phyloP scores from a whole-genome alignment of 352 stramenopile genomes.

The Pythium pyrilobum region DNA sequence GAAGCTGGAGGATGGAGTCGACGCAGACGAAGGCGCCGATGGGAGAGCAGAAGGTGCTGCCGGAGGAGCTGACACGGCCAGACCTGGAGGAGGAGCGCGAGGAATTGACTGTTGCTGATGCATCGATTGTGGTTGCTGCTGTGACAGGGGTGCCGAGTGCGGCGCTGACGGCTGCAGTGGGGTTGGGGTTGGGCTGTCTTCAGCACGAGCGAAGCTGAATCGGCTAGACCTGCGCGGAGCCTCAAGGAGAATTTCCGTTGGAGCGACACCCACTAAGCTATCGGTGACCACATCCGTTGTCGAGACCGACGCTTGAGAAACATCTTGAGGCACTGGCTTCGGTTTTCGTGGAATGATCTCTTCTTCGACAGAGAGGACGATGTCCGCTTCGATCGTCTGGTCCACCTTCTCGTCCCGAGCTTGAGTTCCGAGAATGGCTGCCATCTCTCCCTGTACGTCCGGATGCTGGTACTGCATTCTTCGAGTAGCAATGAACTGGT shows the following conservation, averaged over 20 bases:
- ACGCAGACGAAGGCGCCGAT: neutral
- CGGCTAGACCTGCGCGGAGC: constrained; percentile 31
- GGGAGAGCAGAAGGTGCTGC: neutral
- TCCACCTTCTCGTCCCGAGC: constrained; percentile 47
- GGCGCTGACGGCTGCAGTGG: neutral
- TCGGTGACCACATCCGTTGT: no score
- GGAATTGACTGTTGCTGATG: neutral
- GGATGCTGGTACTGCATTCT: constrained; percentile 44
- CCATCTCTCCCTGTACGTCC: constrained; percentile 30
- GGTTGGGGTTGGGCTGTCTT: neutral
- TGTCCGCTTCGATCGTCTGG: constrained; percentile 37
- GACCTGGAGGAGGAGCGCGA: constrained; percentile 1
- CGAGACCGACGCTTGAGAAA: no score
- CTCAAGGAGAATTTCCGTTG: constrained; percentile 14
- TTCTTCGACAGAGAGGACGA: constrained; percentile 54
- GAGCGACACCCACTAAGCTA: neutral
- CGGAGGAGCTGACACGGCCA: neutral
- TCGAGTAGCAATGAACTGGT: constrained; percentile 44
- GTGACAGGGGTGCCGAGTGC: no score
- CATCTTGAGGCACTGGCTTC: no score
- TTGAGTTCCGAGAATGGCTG: constrained; percentile 34
- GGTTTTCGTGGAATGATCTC: constrained; percentile 36
- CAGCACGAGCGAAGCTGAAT: constrained; percentile 49
- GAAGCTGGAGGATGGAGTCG: constrained; percentile 10
- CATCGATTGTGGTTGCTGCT: neutral